Conservation (phyloP, 2,329 filamentous ascomycete genomes). For the Pestalotiopsis sp. region DNA sequence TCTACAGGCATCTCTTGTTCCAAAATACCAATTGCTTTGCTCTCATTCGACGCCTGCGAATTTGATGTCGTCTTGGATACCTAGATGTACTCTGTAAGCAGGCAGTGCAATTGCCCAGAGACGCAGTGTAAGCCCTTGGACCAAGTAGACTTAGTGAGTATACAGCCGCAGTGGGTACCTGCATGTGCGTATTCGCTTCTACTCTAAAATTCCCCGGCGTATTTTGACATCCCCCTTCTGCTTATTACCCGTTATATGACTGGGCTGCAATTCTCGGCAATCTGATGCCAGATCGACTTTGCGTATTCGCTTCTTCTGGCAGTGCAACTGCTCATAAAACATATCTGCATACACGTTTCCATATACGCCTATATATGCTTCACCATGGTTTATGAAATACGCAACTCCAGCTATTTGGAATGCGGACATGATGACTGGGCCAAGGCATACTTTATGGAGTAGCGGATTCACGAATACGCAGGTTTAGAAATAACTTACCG, state of each 20-base stretch:
- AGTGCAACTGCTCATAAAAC: neutral
- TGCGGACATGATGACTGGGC: neutral
- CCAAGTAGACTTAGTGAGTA: neutral
- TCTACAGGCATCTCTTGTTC: neutral
- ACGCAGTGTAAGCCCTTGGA: neutral
- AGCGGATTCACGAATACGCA: neutral
- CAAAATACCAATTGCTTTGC: neutral
- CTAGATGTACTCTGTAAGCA: neutral
- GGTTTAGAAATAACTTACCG: neutral
- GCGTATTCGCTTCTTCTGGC: neutral
- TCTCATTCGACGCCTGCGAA: neutral
- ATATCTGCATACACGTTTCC: neutral
- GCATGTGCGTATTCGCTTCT: neutral
- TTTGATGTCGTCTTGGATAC: neutral
- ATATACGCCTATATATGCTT: neutral
- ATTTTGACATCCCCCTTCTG: neutral
- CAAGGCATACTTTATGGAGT: neutral
- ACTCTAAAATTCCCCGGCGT: neutral
- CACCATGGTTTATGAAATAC: neutral
- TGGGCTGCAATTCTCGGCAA: neutral
- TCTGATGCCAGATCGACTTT: neutral
- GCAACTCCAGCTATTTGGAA: neutral
- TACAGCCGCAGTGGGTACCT: neutral
- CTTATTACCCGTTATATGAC: neutral
- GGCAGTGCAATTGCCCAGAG: neutral